Evolutionary conservation across 2,329 filamentous ascomycete genomes (phyloP).

Genomic region (Alternaria ventricosa): DNA sequence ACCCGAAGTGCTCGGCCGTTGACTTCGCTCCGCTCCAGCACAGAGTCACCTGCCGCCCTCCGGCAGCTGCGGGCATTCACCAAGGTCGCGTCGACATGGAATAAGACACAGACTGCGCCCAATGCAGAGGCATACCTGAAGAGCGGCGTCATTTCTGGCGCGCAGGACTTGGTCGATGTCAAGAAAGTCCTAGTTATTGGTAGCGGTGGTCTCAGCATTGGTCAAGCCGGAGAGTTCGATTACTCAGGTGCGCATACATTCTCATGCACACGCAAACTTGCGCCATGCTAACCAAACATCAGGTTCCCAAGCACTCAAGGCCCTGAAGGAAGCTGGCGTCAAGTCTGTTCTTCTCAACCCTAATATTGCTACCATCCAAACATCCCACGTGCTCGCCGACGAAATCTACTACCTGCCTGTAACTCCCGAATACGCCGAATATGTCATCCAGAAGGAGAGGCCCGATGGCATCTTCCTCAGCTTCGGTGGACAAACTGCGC

Average conservation of each 20-base stretch:
- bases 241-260: constrained; percentile 76
- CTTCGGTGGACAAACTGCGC: constrained; percentile 95
- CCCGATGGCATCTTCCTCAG: constrained; percentile 97
- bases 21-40: constrained; percentile 34
- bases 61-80: constrained; percentile 49
- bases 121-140: constrained; percentile 87
- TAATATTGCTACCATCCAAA: constrained; percentile 98
- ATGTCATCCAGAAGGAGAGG: constrained; percentile 94
- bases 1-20: constrained; percentile 42
- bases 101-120: constrained; percentile 70
- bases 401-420: constrained; percentile 98
- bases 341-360: constrained; percentile 94
- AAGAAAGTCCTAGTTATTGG: constrained; percentile 98
- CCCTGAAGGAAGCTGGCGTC: constrained; percentile 93
- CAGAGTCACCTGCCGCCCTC: constrained; percentile 41
- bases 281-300: constrained; percentile 24
- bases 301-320: constrained; percentile 97
- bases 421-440: constrained; percentile 95
- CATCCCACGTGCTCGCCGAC: constrained; percentile 92
- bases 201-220: constrained; percentile 93
- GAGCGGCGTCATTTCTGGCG: constrained; percentile 82
- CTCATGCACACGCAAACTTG: background rate
- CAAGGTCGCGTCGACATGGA: constrained; percentile 42
- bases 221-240: constrained; percentile 97
- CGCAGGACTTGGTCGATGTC: constrained; percentile 80